Percentiles rank a stretch among this genome's conserved stretches.
Evolutionary conservation across 371 early-diverging fungal species (phyloP).

Genomic region (Saksenaea vasiformis): DNA sequence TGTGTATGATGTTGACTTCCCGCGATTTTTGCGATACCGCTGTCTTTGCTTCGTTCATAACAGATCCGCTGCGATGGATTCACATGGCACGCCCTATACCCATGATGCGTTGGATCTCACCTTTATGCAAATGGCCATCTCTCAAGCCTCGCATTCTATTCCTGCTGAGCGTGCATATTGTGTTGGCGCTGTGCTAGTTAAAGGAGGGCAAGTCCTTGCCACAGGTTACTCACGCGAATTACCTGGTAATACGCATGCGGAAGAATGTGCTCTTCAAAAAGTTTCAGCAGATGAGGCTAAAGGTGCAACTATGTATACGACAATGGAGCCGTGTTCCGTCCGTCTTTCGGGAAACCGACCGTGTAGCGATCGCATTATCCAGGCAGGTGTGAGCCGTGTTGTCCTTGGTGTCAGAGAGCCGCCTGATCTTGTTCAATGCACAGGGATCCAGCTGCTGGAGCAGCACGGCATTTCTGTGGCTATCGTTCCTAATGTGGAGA

Average conservation of each 20-base stretch:
- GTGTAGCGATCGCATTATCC: slow-evolving; percentile 71
- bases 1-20: no score
- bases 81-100: slow-evolving; percentile 36
- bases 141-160: slow-evolving; percentile 72
- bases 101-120: slow-evolving; percentile 26
- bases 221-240: slow-evolving; percentile 87
- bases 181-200: slow-evolving; percentile 88
- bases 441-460: slow-evolving; percentile 62
- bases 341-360: slow-evolving; percentile 77
- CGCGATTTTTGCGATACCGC: no score
- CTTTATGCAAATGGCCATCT: slow-evolving; percentile 65
- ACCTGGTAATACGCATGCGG: slow-evolving; percentile 93
- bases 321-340: slow-evolving; percentile 90
- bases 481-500: slow-evolving; percentile 67
- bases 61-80: no score
- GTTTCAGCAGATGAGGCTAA: slow-evolving; percentile 26
- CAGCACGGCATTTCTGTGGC: slow-evolving; percentile 67
- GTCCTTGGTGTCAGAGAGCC: slow-evolving; percentile 91
- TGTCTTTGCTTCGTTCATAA: no score
- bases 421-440: slow-evolving; percentile 75
- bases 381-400: slow-evolving; percentile 72
- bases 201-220: slow-evolving; percentile 49
- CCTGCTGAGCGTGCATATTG: slow-evolving; percentile 86
- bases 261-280: slow-evolving; percentile 81
- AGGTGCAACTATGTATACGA: slow-evolving; percentile 76